A percentile compares a stretch with the other conserved stretches of the same genome.
These are phyloP conservation scores for Gaertneriomyces sp. DNA, from an alignment of 192 early-diverging fungal species.

Conservation along the genomic window DNA sequence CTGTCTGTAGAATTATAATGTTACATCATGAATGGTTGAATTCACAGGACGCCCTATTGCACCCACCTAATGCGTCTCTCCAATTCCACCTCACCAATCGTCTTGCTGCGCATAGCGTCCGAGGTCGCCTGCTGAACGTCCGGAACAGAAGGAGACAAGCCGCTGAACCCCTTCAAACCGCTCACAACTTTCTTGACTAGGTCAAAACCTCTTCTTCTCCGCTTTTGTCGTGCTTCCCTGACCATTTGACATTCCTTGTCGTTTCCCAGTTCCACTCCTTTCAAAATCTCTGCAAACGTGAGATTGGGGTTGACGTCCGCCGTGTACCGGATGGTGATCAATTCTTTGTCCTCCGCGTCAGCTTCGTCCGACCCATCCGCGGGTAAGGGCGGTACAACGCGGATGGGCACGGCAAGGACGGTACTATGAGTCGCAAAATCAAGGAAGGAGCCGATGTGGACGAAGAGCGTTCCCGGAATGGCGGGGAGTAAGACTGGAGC, in stretches of 20 bases:
- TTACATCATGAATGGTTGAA: not conserved
- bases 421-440: slow-evolving; percentile 20
- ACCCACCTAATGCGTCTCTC: not conserved
- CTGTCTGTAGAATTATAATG: not conserved
- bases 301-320: slow-evolving; percentile 5
- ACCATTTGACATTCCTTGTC: slow-evolving; percentile 8
- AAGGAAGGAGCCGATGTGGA: slow-evolving; percentile 11
- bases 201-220: slow-evolving; percentile 3
- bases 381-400: slow-evolving; percentile 5
- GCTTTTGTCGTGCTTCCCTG: not conserved
- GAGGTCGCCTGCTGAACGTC: not conserved
- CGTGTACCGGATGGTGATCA: slow-evolving; percentile 3
- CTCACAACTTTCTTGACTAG: slow-evolving; percentile 3
- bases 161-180: slow-evolving; percentile 6
- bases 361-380: too few species aligned
- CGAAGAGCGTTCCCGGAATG: slow-evolving; percentile 7
- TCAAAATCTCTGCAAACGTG: slow-evolving; percentile 7
- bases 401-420: slow-evolving; percentile 8
- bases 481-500: slow-evolving; percentile 9
- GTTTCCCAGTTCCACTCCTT: not conserved
- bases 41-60: not conserved
- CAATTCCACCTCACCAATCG: slow-evolving; percentile 1
- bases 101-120: not conserved
- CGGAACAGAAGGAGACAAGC: not conserved
- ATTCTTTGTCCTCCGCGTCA: not conserved